phyloP scores from a whole-genome alignment of 345 rosid species.

The Aethionema arabicum region DNA sequence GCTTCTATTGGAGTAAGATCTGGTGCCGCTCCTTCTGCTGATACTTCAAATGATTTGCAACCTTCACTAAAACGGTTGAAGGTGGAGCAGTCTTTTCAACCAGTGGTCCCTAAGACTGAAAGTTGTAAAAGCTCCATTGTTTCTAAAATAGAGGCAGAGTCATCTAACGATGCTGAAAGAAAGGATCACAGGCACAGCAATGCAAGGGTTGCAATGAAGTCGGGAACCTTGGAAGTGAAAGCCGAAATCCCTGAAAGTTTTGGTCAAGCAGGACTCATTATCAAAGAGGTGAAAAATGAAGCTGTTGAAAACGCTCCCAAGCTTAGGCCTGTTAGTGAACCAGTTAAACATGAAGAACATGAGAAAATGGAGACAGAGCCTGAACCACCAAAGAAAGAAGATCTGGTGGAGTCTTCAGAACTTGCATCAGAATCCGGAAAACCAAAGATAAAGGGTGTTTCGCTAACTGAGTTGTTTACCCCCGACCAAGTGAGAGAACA shows the following conservation, averaged over 20 bases:
- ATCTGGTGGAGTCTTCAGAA: constrained; percentile 46
- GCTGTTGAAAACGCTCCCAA: constrained; percentile 45
- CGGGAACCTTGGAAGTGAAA: constrained; percentile 58
- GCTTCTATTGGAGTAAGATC: constrained; percentile 43
- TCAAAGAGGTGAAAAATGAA: constrained; percentile 51
- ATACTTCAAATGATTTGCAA: constrained; percentile 53
- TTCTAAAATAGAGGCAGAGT: constrained; percentile 42
- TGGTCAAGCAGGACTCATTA: constrained; percentile 51
- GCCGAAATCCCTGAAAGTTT: constrained; percentile 49
- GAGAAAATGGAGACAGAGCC: constrained; percentile 52
- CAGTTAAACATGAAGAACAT: constrained; percentile 43
- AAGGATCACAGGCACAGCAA: constrained; percentile 49
- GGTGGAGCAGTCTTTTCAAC: constrained; percentile 60
- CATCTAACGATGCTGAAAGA: constrained; percentile 45
- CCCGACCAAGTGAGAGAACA: constrained; percentile 97
- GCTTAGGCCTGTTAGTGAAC: constrained; percentile 49
- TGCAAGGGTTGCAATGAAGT: constrained; percentile 41
- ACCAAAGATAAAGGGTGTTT: constrained; percentile 94
- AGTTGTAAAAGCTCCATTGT: constrained; percentile 41
- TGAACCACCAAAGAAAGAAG: constrained; percentile 59
- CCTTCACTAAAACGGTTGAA: constrained; percentile 85
- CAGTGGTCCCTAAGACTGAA: constrained; percentile 47
- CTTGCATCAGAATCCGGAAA: constrained; percentile 73
- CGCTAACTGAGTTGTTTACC: constrained; percentile 90
- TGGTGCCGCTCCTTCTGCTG: constrained; percentile 45